A percentile compares a stretch with the other conserved stretches of the same genome.
Conservation (phyloP, 164 flowering plant species). For the Liriodendron chinense region DNA sequence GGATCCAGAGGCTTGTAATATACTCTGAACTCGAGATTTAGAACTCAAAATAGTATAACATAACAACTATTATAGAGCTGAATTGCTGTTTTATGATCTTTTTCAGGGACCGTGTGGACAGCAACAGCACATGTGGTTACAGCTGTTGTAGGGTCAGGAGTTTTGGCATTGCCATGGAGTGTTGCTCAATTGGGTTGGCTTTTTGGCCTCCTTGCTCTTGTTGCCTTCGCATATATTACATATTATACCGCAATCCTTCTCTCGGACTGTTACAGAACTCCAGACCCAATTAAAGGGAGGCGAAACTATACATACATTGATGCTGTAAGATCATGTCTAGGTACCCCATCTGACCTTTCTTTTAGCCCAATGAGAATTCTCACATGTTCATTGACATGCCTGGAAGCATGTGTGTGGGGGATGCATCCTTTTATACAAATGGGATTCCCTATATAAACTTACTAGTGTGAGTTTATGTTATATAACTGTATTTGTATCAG, state of each 20-base stretch:
- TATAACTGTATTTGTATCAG: not conserved
- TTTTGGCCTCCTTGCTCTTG: constrained; percentile 7
- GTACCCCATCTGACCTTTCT: not conserved
- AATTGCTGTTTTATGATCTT: too few species aligned
- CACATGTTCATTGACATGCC: not conserved
- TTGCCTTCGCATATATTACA: constrained; percentile 12
- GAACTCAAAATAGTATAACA: too few species aligned
- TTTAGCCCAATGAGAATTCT: not conserved
- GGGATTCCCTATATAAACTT: too few species aligned
- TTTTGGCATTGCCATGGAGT: constrained; percentile 15
- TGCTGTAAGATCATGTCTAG: constrained; percentile 10
- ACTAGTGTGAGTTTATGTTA: not conserved
- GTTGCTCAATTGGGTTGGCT: constrained; percentile 22
- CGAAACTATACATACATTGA: constrained; percentile 13
- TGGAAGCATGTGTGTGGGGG: not conserved
- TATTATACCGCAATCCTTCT: constrained; percentile 15
- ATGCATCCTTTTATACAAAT: not conserved
- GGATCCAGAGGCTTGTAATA: too few species aligned
- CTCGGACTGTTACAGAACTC: constrained; percentile 18
- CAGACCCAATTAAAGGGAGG: constrained; percentile 9
- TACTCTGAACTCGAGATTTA: too few species aligned
- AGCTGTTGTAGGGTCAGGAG: constrained; percentile 16
- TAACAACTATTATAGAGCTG: too few species aligned
- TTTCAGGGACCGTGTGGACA: constrained; percentile 6
- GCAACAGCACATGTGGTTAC: constrained; percentile 14